phyloP scores from a whole-genome alignment of 2,329 filamentous ascomycete species.

The Chaetomium sp. region DNA sequence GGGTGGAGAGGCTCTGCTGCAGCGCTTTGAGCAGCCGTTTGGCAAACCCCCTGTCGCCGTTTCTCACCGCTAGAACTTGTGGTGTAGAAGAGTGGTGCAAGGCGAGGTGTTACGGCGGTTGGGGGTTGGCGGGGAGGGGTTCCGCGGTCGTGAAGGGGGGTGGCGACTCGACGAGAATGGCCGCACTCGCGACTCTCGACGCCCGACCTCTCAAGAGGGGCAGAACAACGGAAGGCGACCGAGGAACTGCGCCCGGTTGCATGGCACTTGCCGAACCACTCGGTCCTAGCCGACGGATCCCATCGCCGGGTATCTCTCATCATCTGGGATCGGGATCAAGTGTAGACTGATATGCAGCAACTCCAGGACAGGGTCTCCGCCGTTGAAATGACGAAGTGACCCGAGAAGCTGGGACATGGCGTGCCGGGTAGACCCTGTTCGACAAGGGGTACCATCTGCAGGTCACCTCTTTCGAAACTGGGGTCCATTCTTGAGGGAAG shows the following conservation, averaged over 20 bases:
- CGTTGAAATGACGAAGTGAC: neutral
- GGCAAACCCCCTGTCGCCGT: neutral
- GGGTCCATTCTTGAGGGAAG: neutral
- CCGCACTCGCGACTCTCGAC: neutral
- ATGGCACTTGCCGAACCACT: neutral
- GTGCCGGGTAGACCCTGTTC: slow-evolving; percentile 1
- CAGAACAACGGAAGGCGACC: neutral
- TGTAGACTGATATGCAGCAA: neutral
- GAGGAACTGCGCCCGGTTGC: neutral
- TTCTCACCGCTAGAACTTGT: slow-evolving; percentile 18
- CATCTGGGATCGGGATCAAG: neutral
- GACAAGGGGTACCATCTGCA: slow-evolving; percentile 2
- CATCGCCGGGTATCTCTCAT: neutral
- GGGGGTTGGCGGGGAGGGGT: slow-evolving; percentile 17
- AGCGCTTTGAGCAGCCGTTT: neutral
- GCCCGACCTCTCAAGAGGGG: neutral
- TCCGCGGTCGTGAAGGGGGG: slow-evolving; percentile 16
- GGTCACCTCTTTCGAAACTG: neutral
- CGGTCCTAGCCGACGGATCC: neutral
- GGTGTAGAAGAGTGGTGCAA: neutral
- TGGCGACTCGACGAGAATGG: slow-evolving; percentile 11
- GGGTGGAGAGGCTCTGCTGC: neutral
- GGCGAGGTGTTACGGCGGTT: slow-evolving; percentile 12
- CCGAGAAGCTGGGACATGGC: slow-evolving; percentile 7
- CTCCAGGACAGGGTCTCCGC: neutral